phyloP scores from a whole-genome alignment of 2,329 filamentous ascomycete species.

The Colletotrichum sublineola region DNA sequence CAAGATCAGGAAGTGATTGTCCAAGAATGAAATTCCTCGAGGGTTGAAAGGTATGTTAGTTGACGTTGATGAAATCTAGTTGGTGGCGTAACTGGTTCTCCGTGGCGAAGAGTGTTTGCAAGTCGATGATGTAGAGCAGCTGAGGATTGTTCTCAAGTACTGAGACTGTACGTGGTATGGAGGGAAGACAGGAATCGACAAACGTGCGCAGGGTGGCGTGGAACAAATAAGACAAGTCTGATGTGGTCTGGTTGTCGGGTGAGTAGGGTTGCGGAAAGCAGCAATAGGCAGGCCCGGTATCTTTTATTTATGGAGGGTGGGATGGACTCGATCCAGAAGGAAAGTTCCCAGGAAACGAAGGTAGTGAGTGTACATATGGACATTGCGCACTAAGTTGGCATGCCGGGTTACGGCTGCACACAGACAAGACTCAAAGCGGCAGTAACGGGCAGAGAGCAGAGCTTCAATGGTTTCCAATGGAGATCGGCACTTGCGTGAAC shows the following conservation, averaged over 20 bases:
- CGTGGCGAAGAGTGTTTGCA: slow-evolving; percentile 7
- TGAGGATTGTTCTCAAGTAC: not conserved
- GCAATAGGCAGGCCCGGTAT: slow-evolving; percentile 26
- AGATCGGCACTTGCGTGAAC: slow-evolving; percentile 43
- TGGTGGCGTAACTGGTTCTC: slow-evolving; percentile 12
- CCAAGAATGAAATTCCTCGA: not conserved
- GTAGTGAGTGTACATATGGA: not conserved
- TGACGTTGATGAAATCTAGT: slow-evolving; percentile 11
- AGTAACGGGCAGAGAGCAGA: slow-evolving; percentile 14
- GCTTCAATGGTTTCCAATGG: slow-evolving; percentile 38
- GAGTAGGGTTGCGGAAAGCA: slow-evolving; percentile 26
- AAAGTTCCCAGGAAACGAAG: not conserved
- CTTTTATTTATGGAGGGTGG: slow-evolving; percentile 32
- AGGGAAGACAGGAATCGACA: not conserved
- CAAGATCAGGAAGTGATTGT: not conserved
- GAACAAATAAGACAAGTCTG: slow-evolving; percentile 32
- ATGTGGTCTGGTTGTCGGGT: slow-evolving; percentile 35
- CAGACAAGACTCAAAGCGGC: slow-evolving; percentile 3
- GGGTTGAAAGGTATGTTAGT: slow-evolving; percentile 5
- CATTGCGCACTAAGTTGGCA: not conserved
- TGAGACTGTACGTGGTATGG: slow-evolving; percentile 18
- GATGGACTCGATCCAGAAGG: slow-evolving; percentile 16
- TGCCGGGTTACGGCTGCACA: not conserved
- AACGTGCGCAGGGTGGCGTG: slow-evolving; percentile 25
- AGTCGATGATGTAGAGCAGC: slow-evolving; percentile 5